Evolutionary conservation across 1,284 basidiomycete species (phyloP).

Genomic region (Cryptococcus sp.): DNA sequence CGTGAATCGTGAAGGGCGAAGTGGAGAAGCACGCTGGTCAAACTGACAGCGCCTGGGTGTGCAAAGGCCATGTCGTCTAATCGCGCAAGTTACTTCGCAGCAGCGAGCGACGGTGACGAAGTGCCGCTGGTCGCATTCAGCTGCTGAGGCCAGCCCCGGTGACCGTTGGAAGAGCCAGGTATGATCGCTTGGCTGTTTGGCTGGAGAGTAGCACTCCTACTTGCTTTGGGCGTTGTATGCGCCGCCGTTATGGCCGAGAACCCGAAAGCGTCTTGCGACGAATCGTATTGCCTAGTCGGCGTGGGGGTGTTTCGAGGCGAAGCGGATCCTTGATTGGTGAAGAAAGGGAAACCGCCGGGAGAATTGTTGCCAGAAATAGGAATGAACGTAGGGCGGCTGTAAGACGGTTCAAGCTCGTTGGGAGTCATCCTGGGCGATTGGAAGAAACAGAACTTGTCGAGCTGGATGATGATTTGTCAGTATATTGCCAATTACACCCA

Average conservation of each 20-base stretch:
- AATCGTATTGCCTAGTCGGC: constrained; percentile 28
- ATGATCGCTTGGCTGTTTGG: too few relatives aligned
- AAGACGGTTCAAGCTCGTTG: constrained; percentile 22
- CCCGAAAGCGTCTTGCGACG: constrained; percentile 33
- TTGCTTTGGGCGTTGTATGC: too few relatives aligned
- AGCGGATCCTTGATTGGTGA: constrained; percentile 16
- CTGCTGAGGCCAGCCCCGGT: too few relatives aligned
- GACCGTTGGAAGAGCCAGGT: too few relatives aligned
- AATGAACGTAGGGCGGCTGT: constrained; percentile 24
- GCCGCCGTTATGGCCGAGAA: constrained; percentile 7
- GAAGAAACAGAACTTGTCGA: constrained; percentile 55
- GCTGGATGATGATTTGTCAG: constrained; percentile 21
- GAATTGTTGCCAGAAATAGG: constrained; percentile 31
- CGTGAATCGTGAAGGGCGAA: too few relatives aligned
- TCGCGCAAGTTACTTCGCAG: too few relatives aligned
- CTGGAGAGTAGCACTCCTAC: too few relatives aligned
- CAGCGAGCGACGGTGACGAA: too few relatives aligned
- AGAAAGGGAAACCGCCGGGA: constrained; percentile 42
- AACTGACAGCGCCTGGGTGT: too few relatives aligned
- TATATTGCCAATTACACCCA: background rate
- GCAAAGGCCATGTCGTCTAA: too few relatives aligned
- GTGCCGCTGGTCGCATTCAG: too few relatives aligned
- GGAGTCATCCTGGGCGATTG: constrained; percentile 42
- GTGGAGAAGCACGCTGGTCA: too few relatives aligned
- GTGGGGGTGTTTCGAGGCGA: constrained; percentile 29